Percentiles rank a stretch among this genome's conserved stretches.
Evolutionary conservation across 2,329 filamentous ascomycete species (phyloP).

Genomic region (Colletotrichum sidae): DNA sequence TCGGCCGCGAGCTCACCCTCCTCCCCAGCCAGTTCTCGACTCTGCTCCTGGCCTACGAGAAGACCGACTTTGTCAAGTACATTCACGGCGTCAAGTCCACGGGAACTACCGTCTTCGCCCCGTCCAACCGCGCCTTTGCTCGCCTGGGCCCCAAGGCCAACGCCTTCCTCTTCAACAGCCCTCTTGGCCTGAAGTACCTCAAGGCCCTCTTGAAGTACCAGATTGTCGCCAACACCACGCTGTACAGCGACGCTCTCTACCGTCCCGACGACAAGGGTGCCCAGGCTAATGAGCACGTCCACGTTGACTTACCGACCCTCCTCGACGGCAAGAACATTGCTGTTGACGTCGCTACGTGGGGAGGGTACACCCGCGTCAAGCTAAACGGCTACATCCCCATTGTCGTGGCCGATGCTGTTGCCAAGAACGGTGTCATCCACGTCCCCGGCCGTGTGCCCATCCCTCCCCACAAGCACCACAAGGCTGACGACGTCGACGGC

Average conservation of each 20-base stretch:
- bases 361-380: slow-evolving; percentile 76
- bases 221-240: slow-evolving; percentile 76
- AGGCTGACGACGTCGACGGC: slow-evolving; percentile 50
- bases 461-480: slow-evolving; percentile 70
- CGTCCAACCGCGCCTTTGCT: slow-evolving; percentile 83
- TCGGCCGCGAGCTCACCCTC: slow-evolving; percentile 66
- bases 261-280: slow-evolving; percentile 49
- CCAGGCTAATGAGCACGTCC: slow-evolving; percentile 63
- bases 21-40: slow-evolving; percentile 84
- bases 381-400: slow-evolving; percentile 81
- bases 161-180: slow-evolving; percentile 84
- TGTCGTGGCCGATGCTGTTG: slow-evolving; percentile 75
- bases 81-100: slow-evolving; percentile 65
- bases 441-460: slow-evolving; percentile 79
- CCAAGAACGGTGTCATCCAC: slow-evolving; percentile 85
- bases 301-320: slow-evolving; percentile 79
- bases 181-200: slow-evolving; percentile 78
- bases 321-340: slow-evolving; percentile 74
- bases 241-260: slow-evolving; percentile 89
- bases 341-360: slow-evolving; percentile 77
- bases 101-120: slow-evolving; percentile 84
- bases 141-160: slow-evolving; percentile 79
- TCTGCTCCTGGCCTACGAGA: slow-evolving; percentile 77
- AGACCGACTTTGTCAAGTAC: slow-evolving; percentile 76
- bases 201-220: slow-evolving; percentile 84